Evolutionary conservation across 768 basidiomycete species (phyloP).

Genomic region (Pleurotus giganteus): DNA sequence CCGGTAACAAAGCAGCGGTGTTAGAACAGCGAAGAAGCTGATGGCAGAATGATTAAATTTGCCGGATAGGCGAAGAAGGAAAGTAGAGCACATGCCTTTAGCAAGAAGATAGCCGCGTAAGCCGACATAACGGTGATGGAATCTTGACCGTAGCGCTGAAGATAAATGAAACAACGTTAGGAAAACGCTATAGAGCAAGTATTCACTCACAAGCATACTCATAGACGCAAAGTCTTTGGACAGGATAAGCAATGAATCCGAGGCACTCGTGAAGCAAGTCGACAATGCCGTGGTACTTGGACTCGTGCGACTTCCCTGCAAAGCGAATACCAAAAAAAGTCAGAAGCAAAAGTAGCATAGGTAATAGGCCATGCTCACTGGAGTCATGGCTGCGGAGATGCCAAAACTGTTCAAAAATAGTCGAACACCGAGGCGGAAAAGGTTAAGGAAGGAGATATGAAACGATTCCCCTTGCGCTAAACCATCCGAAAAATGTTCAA

Average conservation of each 20-base stretch:
- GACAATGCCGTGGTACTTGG: slow-evolving; percentile 69
- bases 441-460: slow-evolving; percentile 70
- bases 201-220: slow-evolving; percentile 62
- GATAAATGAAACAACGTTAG: slow-evolving; percentile 12
- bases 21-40: slow-evolving; percentile 66
- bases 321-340: background rate
- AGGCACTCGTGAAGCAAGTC: slow-evolving; percentile 72
- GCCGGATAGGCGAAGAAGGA: background rate
- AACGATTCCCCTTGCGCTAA: slow-evolving; percentile 72
- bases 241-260: slow-evolving; percentile 68
- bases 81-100: slow-evolving; percentile 50
- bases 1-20: slow-evolving; percentile 54
- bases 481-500: slow-evolving; percentile 13
- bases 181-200: background rate
- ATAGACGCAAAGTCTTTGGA: slow-evolving; percentile 71
- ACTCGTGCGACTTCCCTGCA: slow-evolving; percentile 52
- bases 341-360: slow-evolving; percentile 6
- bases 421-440: slow-evolving; percentile 76
- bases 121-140: slow-evolving; percentile 85
- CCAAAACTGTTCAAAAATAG: slow-evolving; percentile 86
- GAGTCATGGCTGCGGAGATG: slow-evolving; percentile 59
- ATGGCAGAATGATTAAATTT: slow-evolving; percentile 11
- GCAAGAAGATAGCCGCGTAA: slow-evolving; percentile 77
- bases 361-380: slow-evolving; percentile 36
- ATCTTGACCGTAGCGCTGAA: slow-evolving; percentile 81